Base-by-base conservation (phyloP, 108 stramenopile species). In the Pseudonitzschia multiseries region DNA sequence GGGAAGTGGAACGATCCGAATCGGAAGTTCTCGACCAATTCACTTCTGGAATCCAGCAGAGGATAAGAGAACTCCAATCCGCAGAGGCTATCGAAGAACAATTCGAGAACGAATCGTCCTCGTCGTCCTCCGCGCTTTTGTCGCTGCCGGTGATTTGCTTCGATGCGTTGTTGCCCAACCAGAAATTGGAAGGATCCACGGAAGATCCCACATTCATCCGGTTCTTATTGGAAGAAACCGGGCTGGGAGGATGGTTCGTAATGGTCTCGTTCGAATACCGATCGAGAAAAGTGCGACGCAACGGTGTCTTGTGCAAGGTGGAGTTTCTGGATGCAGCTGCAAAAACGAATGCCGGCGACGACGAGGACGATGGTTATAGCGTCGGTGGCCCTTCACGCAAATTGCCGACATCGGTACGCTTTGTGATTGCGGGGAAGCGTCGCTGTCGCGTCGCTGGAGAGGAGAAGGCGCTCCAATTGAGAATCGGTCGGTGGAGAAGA, bases 401-500 rank as follows among this genome's bases (percentile, higher is more conserved):
- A 43, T 40, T 66, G 24, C 86, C 86, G 20, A 89, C 88, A 1
- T 77, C 84, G 27, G 88, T 89, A n/a, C 75, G 83, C 51, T 89
- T 89, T 76, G 52, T 46, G 14, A 76, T 87, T 33, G 68, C 74
- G 5, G 88, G 88, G 54, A 44, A 57, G 0, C n/a, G 36, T 18
- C 73, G 74, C 33, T 81, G 83, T 53, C 78, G 75, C 36, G 46
- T 79, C 10, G 29, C 71, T 18, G 71, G 72, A 22, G 51, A 69
- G 33, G n/a, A 44, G 36, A 70, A 44, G 6, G 74, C 21, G 0
- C 81, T 86, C 80, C 73, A 79, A 60, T 6, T 26, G 31, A 76
- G 84, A 14, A 79, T 89, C n/a, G 86, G 88, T 29, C 64, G 88
- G 63, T 89, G 88, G 88, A 67, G 88, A 50, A 48, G 88, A 68